Evolutionary conservation across 441 rosid genomes (phyloP).

Genomic region (Raphanus hybrid): DNA sequence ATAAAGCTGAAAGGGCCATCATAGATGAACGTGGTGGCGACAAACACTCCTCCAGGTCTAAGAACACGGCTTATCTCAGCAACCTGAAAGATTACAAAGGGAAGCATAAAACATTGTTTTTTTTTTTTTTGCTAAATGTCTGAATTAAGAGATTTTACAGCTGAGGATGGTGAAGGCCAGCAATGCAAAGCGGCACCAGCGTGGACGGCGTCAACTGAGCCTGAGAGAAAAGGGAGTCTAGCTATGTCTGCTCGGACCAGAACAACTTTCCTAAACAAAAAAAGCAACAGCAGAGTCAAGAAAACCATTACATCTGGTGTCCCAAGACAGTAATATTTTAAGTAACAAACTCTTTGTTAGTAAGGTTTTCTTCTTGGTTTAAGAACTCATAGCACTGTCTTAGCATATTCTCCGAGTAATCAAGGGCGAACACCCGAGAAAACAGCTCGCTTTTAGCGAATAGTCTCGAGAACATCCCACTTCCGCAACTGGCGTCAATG

Average conservation of each 20-base stretch:
- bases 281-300: conserved; percentile 7
- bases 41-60: conserved; percentile 86
- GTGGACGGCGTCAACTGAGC: conserved; percentile 89
- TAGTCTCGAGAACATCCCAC: conserved; percentile 81
- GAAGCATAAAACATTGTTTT: neutral
- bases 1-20: conserved; percentile 62
- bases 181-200: conserved; percentile 96
- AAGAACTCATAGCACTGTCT: conserved; percentile 70
- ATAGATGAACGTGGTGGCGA: conserved; percentile 66
- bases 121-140: neutral
- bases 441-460: conserved; percentile 76
- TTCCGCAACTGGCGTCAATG: conserved; percentile 90
- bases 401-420: conserved; percentile 91
- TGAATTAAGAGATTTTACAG: conserved; percentile 50
- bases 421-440: conserved; percentile 76
- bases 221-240: conserved; percentile 73
- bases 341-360: conserved; percentile 63
- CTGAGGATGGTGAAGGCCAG: conserved; percentile 90
- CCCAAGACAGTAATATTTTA: neutral
- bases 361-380: conserved; percentile 64
- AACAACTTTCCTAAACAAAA: conserved; percentile 59
- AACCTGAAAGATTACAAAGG: conserved; percentile 52
- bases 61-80: conserved; percentile 91
- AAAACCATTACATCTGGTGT: neutral
- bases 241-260: conserved; percentile 90